Evolutionary conservation across 768 basidiomycete species (phyloP).

Genomic region (Cystobasidiopsis lactophilus): DNA sequence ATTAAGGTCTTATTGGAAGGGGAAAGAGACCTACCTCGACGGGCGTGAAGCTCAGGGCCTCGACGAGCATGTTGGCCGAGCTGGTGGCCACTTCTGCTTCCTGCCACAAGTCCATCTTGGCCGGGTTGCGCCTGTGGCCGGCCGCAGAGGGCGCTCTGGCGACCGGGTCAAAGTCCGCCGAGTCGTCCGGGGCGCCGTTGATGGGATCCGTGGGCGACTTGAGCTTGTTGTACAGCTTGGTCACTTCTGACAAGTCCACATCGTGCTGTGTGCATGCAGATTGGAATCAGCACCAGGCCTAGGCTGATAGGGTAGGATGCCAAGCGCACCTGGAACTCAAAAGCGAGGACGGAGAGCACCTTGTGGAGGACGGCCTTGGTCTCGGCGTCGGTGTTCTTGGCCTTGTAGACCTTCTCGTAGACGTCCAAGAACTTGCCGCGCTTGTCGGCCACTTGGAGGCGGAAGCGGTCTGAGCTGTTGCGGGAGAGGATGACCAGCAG

Average conservation of each 20-base stretch:
- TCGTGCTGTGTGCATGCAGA: background rate
- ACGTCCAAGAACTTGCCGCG: slow-evolving; percentile 2
- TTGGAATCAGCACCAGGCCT: too few species aligned
- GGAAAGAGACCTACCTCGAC: too few species aligned
- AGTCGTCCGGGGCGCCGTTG: background rate
- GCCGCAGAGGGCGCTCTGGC: background rate
- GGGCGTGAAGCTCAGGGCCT: background rate
- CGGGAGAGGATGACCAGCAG: background rate
- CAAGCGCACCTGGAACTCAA: background rate
- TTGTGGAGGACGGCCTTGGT: background rate
- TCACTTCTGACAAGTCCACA: background rate
- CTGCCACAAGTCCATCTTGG: background rate
- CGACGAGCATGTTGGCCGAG: background rate
- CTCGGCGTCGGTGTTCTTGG: background rate
- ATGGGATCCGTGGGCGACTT: background rate
- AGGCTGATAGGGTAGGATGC: too few species aligned
- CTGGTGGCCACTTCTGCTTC: background rate
- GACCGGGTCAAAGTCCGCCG: background rate
- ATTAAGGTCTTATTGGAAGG: too few species aligned
- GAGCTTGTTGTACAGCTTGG: background rate
- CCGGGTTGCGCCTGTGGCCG: background rate
- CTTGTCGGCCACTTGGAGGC: background rate
- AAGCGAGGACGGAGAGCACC: background rate
- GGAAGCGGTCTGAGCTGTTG: background rate
- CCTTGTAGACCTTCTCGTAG: background rate